Conservation (phyloP, 1,284 basidiomycete species). For the Ceratorhiza oryzae-sativae region DNA sequence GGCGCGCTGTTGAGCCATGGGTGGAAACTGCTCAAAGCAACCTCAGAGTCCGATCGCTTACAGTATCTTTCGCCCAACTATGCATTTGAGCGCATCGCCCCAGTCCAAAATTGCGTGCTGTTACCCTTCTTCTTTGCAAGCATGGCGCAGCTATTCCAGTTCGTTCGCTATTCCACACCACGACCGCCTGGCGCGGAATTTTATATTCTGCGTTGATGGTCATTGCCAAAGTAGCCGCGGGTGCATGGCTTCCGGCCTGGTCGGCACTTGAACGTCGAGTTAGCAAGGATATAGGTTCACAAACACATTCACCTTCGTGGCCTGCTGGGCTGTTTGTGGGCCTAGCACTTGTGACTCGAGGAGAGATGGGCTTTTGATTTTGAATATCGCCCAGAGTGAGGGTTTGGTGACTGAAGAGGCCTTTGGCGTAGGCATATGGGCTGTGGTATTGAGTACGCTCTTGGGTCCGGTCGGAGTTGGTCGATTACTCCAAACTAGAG, state of each 20-base stretch:
- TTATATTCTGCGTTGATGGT: conserved; percentile 60
- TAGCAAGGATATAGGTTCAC: neutral
- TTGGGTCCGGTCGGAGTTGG: conserved; percentile 57
- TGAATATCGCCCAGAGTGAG: conserved; percentile 41
- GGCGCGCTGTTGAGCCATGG: conserved; percentile 48
- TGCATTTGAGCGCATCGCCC: conserved; percentile 51
- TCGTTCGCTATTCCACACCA: conserved; percentile 56
- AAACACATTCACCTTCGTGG: conserved; percentile 33
- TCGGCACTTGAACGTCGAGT: neutral
- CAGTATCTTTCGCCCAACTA: neutral
- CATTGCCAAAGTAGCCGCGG: conserved; percentile 56
- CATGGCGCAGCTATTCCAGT: conserved; percentile 65
- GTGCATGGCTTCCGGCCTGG: conserved; percentile 50
- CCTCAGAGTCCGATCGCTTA: conserved; percentile 9
- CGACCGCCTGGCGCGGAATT: conserved; percentile 60
- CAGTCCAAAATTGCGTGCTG: conserved; percentile 53
- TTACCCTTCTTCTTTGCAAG: conserved; percentile 64
- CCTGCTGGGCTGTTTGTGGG: conserved; percentile 50
- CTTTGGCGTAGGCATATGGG: conserved; percentile 59
- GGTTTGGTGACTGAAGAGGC: conserved; percentile 53
- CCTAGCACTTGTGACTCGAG: conserved; percentile 55
- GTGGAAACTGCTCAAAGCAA: conserved; percentile 5
- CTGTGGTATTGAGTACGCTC: conserved; percentile 60
- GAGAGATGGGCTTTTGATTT: conserved; percentile 57
- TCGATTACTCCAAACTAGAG: conserved; percentile 50